Evolutionary conservation across 1,284 basidiomycete species (phyloP).

Genomic region (Cryptococcus sp.): DNA sequence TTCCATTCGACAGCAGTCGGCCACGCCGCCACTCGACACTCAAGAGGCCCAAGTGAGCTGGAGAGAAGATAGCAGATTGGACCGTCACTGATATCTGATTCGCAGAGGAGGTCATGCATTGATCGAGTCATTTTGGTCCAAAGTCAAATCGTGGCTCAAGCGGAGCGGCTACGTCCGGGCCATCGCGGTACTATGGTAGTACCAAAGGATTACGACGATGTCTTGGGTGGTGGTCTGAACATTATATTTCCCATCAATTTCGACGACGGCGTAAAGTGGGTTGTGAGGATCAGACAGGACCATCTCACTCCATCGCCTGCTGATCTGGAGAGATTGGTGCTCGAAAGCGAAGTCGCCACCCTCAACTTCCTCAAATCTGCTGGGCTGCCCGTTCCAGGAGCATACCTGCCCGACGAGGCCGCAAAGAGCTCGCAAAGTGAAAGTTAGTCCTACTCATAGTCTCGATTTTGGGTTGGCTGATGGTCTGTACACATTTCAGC

Average conservation of each 20-base stretch:
- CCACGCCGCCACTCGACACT: too few species aligned
- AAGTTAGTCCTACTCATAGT: not conserved
- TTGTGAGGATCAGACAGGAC: conserved; percentile 6
- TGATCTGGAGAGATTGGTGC: not conserved
- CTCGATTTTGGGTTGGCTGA: not conserved
- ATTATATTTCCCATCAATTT: conserved; percentile 5
- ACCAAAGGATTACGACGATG: not conserved
- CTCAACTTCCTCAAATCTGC: conserved; percentile 2
- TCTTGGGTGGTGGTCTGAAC: conserved; percentile 4
- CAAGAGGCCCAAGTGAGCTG: too few species aligned
- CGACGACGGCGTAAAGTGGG: conserved; percentile 11
- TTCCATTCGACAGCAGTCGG: too few species aligned
- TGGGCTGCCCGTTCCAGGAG: conserved; percentile 5
- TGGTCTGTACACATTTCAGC: not conserved
- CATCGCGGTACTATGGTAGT: not conserved
- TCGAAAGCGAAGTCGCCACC: conserved; percentile 10
- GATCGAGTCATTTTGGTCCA: too few species aligned
- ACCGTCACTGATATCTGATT: too few species aligned
- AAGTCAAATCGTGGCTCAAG: not conserved
- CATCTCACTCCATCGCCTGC: not conserved
- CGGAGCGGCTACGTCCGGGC: not conserved
- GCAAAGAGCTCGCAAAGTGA: not conserved
- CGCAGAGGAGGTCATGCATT: too few species aligned
- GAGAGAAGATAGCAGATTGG: too few species aligned
- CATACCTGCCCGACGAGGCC: conserved; percentile 1